Evolutionary conservation across 352 stramenopile genomes (phyloP), one percentile per base, ranked within the genome.

Genomic region (Phytopythium ostracodes): DNA sequence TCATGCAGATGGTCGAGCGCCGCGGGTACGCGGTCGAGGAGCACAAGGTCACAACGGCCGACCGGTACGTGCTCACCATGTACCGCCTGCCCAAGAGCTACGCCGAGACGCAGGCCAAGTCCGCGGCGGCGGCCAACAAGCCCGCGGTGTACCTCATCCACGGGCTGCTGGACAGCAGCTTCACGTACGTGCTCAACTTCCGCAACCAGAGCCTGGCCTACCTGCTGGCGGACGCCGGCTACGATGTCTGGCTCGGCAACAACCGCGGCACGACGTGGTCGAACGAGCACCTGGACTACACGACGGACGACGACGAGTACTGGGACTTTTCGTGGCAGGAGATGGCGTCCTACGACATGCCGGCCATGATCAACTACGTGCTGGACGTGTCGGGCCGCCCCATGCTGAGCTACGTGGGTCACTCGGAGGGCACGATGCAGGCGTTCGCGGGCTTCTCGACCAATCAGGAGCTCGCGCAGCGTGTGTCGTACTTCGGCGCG

Each of bases 241-340:
- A 85, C 56, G 79, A 88, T 49, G 79, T 88, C 54, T 88, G 79
- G 79, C 73, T 88, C 29, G 79, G 79, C 62, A 88, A 88, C 66
- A 88, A 88, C 60, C 79, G 79, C 56, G 79, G 79, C 52, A 84
- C 76, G 51, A 88, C 79, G 14, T 88, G 79, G 79, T 88, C 79
- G 15, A 74, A 77, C 57, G 57, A 76, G 52, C 79, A 88, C 65
- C 35, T 78, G 40, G 74, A 73, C 57, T 84, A 84, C 53, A 66
- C 70, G 14, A 73, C 64, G 10, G 64, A 66, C 38, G 73, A 79
- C 56, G 60, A 76, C n/a, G 64, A 68, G 56, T 88, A 85, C 50
- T 88, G 79, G 76, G 73, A 75, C 25, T 88, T 87, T 57, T 78
- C 65, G 35, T 88, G 76, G 76, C 72, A 84, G 52, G 63, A 88